phyloP scores from a whole-genome alignment of 139 green algal genomes.

The Monoraphidium neglectum region DNA sequence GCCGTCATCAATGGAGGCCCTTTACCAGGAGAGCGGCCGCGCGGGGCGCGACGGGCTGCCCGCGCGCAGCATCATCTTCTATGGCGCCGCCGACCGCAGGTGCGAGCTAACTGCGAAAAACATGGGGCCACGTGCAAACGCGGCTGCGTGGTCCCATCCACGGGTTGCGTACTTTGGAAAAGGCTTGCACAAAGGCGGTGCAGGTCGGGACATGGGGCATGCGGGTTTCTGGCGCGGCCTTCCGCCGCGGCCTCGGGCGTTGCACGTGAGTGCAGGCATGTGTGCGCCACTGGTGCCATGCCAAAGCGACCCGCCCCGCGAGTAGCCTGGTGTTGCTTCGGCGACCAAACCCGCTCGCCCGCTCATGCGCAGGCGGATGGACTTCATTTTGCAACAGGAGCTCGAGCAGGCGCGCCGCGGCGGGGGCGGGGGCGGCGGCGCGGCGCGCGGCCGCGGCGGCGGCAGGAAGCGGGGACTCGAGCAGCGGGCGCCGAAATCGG shows the following conservation, averaged over 20 bases:
- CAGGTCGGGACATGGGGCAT: too few relatives aligned
- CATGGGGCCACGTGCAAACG: too few relatives aligned
- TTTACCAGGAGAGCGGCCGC: constrained; percentile 63
- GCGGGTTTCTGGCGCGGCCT: too few relatives aligned
- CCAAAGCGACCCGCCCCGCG: too few relatives aligned
- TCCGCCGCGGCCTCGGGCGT: not conserved
- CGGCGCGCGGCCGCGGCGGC: not conserved
- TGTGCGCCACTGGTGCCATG: not conserved
- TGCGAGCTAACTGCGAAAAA: too few relatives aligned
- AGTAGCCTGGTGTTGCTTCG: too few relatives aligned
- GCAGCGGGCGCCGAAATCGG: too few relatives aligned
- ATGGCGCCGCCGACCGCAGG: constrained; percentile 33
- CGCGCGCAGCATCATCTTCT: constrained; percentile 58
- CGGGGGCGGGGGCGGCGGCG: not conserved
- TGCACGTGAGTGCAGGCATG: not conserved
- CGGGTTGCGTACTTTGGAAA: too few relatives aligned
- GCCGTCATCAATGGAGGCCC: constrained; percentile 63
- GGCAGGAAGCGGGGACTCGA: too few relatives aligned
- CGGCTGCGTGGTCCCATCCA: too few relatives aligned
- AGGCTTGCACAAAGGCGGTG: too few relatives aligned
- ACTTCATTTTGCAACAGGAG: not conserved
- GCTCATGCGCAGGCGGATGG: not conserved
- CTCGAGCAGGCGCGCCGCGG: not conserved
- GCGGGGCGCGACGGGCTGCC: constrained; percentile 65
- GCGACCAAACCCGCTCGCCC: too few relatives aligned